Percentiles rank a stretch among this genome's conserved stretches.
phyloP scores from a whole-genome alignment of 352 stramenopile genomes.

The Albugo candida region DNA sequence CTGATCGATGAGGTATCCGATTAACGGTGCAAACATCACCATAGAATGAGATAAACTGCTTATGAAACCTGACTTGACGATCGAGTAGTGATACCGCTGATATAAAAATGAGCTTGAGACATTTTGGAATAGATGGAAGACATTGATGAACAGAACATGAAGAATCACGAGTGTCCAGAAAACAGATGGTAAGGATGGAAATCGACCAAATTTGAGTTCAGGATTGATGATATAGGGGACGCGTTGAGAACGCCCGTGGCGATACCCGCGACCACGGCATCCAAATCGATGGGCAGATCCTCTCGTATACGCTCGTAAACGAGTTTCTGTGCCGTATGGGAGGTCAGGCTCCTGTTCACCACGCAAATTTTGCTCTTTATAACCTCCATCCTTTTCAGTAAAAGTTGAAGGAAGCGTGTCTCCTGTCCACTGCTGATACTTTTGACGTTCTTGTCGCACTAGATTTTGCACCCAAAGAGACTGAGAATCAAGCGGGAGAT shows the following conservation, averaged over 20 bases:
- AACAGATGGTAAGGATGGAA: slow-evolving; percentile 47
- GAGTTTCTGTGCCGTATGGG: slow-evolving; percentile 31
- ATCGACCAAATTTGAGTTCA: background rate
- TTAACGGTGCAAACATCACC: slow-evolving; percentile 75
- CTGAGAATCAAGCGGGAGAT: background rate
- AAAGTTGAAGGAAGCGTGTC: background rate
- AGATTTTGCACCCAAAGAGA: background rate
- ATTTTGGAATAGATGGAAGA: slow-evolving; percentile 86
- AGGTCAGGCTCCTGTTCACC: background rate
- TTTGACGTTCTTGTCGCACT: slow-evolving; percentile 14
- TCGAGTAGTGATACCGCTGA: slow-evolving; percentile 66
- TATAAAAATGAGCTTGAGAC: slow-evolving; percentile 75
- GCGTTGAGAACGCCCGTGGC: slow-evolving; percentile 6
- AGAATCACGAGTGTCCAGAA: slow-evolving; percentile 75
- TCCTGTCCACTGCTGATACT: slow-evolving; percentile 11
- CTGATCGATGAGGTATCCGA: slow-evolving; percentile 75
- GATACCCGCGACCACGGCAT: background rate
- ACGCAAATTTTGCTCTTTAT: background rate
- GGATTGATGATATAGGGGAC: slow-evolving; percentile 3
- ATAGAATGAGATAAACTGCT: slow-evolving; percentile 61
- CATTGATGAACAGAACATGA: slow-evolving; percentile 79
- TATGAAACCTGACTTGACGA: slow-evolving; percentile 69
- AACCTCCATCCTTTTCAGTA: background rate
- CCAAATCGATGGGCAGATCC: slow-evolving; percentile 16
- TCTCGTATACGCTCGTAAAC: slow-evolving; percentile 18